These are phyloP conservation scores for Panicum virgatum DNA, from an alignment of 202 grass and related monocot species.

Conservation along the genomic window DNA sequence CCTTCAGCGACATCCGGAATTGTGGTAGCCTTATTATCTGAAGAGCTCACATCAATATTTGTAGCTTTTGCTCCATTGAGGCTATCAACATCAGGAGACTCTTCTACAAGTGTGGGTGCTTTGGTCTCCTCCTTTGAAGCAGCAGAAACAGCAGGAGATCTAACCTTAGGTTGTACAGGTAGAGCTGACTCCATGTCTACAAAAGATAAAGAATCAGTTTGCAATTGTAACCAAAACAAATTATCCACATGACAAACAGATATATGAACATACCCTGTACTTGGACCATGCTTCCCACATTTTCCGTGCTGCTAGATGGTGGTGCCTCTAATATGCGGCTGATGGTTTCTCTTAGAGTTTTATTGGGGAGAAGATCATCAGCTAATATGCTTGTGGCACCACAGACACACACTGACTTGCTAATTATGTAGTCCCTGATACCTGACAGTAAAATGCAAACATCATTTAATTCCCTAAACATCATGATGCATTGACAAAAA, in stretches of 20 bases:
- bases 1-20: constrained; percentile 57
- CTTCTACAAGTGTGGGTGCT: constrained; percentile 48
- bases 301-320: constrained; percentile 88
- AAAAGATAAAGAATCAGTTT: constrained; percentile 37
- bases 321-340: constrained; percentile 85
- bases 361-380: constrained; percentile 95
- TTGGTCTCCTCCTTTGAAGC: constrained; percentile 87
- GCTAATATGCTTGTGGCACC: constrained; percentile 91
- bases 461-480: constrained; percentile 26
- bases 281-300: constrained; percentile 73
- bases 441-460: constrained; percentile 58
- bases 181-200: constrained; percentile 83
- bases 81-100: constrained; percentile 58
- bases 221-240: constrained; percentile 14
- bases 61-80: constrained; percentile 49
- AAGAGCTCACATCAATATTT: constrained; percentile 49
- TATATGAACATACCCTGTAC: constrained; percentile 62
- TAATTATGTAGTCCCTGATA: constrained; percentile 93
- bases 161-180: constrained; percentile 60
- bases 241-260: constrained; percentile 28
- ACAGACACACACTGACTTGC: constrained; percentile 78
- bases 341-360: constrained; percentile 91
- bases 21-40: constrained; percentile 50
- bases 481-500: background rate
- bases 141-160: constrained; percentile 77